These are phyloP conservation scores for Rhododendron molle DNA, from an alignment of 148 eudicot species.

Conservation along the genomic window DNA sequence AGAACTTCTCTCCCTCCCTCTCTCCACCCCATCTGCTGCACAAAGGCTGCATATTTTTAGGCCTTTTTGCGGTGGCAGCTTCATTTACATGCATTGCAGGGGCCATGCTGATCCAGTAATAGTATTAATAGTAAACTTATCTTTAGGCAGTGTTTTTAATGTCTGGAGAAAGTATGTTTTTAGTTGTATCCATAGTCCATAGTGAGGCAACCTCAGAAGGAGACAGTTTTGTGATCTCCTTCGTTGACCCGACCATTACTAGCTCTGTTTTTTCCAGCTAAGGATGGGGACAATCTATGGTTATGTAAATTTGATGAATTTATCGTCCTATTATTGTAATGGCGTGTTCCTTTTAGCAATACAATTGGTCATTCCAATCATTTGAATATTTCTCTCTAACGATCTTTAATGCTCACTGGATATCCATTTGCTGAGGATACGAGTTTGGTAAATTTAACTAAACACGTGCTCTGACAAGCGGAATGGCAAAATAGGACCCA, in stretches of 20 bases:
- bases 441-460: not conserved
- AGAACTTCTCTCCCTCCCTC: not conserved
- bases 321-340: not conserved
- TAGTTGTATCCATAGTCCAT: not conserved
- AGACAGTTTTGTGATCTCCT: conserved; percentile 40
- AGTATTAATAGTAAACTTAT: conserved; percentile 13
- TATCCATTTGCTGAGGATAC: not conserved
- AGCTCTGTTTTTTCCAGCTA: conserved; percentile 41
- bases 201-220: conserved; percentile 12
- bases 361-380: not conserved
- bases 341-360: not conserved
- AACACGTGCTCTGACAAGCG: not conserved
- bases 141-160: not conserved
- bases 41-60: conserved; percentile 58
- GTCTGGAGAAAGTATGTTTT: not conserved
- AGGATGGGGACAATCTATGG: not conserved
- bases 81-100: not conserved
- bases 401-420: not conserved
- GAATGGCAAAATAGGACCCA: not conserved
- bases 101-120: not conserved
- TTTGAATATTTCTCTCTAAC: not conserved
- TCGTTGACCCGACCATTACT: conserved; percentile 20
- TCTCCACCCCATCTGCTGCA: conserved; percentile 10
- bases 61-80: conserved; percentile 17
- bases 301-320: conserved; percentile 7